Evolutionary conservation across 2,329 filamentous ascomycete genomes (phyloP), one percentile per base, ranked within the genome.

Genomic region (Lecanicillium sp.): DNA sequence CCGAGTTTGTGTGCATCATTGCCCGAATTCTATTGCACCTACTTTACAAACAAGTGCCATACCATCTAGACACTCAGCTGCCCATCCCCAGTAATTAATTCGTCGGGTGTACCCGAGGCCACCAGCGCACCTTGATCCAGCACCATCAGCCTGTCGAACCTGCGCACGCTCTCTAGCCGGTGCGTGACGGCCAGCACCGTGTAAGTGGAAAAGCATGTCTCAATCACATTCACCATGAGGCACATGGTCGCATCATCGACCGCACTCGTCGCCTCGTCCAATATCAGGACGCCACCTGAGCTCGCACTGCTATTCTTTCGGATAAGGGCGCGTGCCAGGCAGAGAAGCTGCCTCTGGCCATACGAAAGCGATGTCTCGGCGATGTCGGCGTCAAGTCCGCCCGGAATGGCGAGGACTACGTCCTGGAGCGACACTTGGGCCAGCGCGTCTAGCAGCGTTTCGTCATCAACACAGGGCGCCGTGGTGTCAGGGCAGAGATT

Each of bases 261-360:
- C n/a, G 35, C 20, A 17, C 40, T 51, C 21, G 45, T 49, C 4
- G 46, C 44, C 40, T 51, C 49, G 14, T 51, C 49, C 2, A 44
- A 23, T 12, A 51, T 20, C 12, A 49, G 12, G 19, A 51, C 17
- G 15, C 36, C 20, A n/a, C 47, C 40, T 12, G 11, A 6, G 33
- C 15, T 11, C 8, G 11, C n/a, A 2, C 36, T 10, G 17, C 17
- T 23, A 7, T 33, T 40, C 26, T 41, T 44, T 10, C 38, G 41
- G 15, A 50, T n/a, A 10, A 50, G 24, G 3, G 48, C 38, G 2
- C 48, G 33, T 8, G 48, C 48, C 12, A 50, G 29, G 11, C 40
- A 45, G 26, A 50, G 27, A 11, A 50, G 29, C 36, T 50, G 48
- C 27, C 27, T 37, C 29, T 50, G 48, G 8, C 42, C 48, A 11